phyloP scores from a whole-genome alignment of 257 asterid genomes.

The Fraxinus americana region DNA sequence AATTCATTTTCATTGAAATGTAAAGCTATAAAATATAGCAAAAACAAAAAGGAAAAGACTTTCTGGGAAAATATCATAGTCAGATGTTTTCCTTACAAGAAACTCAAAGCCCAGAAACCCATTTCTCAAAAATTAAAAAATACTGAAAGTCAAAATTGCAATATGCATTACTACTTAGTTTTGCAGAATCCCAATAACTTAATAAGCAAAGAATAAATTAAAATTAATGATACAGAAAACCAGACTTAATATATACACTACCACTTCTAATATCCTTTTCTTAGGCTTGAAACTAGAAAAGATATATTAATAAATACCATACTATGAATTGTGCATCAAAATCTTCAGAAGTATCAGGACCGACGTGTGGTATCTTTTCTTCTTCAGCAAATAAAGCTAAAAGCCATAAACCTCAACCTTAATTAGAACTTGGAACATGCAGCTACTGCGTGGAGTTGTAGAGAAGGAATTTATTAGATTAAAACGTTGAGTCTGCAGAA shows the following conservation, averaged over 20 bases:
- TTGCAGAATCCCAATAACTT: neutral
- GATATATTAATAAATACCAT: neutral
- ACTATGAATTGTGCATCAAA: neutral
- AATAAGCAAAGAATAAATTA: neutral
- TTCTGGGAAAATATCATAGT: constrained; percentile 2
- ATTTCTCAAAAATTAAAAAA: constrained; percentile 17
- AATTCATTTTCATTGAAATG: neutral
- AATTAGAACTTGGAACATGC: constrained; percentile 35
- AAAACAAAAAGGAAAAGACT: neutral
- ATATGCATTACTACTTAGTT: constrained; percentile 13
- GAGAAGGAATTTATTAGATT: constrained; percentile 15
- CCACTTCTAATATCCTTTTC: constrained; percentile 6
- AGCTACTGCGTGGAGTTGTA: constrained; percentile 30
- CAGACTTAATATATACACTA: neutral
- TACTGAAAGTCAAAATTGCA: constrained; percentile 30
- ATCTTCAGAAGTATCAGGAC: constrained; percentile 16
- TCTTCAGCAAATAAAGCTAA: constrained; percentile 59
- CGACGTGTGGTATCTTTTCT: constrained; percentile 49
- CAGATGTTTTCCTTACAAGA: constrained; percentile 30
- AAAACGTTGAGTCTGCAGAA: constrained; percentile 36
- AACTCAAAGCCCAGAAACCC: constrained; percentile 43
- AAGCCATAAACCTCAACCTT: constrained; percentile 23
- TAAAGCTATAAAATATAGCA: neutral
- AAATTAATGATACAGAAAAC: constrained; percentile 12
- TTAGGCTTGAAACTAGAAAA: neutral